Percentiles rank a stretch among this genome's conserved stretches.
Conservation (phyloP, 192 early-diverging fungal species). For the Coemansia sp. region DNA sequence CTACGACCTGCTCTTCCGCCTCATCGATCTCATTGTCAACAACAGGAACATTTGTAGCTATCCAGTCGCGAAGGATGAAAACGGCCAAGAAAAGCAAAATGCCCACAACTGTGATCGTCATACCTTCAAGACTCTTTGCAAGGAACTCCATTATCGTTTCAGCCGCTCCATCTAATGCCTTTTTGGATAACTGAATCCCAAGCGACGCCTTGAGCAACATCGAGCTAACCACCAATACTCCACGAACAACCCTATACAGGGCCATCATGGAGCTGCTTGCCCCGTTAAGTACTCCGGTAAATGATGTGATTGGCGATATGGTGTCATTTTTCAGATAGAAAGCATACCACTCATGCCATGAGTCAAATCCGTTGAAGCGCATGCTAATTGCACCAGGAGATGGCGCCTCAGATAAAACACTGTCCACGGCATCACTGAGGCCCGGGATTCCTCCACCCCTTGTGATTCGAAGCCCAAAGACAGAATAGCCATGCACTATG, state of each 20-base stretch:
- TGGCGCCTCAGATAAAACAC: background rate
- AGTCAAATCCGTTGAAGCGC: constrained; percentile 37
- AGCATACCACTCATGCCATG: constrained; percentile 46
- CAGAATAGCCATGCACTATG: background rate
- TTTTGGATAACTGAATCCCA: constrained; percentile 18
- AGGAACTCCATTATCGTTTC: constrained; percentile 50
- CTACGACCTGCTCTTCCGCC: constrained; percentile 25
- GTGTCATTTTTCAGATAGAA: constrained; percentile 15
- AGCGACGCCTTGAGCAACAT: constrained; percentile 10
- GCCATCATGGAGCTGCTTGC: constrained; percentile 27
- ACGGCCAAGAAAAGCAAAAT: constrained; percentile 78
- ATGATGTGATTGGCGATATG: constrained; percentile 30
- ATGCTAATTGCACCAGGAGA: constrained; percentile 8
- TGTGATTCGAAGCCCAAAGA: constrained; percentile 16
- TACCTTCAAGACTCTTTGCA: constrained; percentile 81
- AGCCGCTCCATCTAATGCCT: constrained; percentile 18
- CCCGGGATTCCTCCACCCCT: background rate
- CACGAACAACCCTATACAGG: constrained; percentile 28
- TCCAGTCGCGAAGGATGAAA: constrained; percentile 88
- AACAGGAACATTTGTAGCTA: constrained; percentile 55
- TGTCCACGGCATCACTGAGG: background rate
- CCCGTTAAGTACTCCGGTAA: constrained; percentile 43
- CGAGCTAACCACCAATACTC: constrained; percentile 15
- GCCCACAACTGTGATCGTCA: constrained; percentile 72
- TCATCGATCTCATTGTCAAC: constrained; percentile 45